Conservation (phyloP, 371 early-diverging fungal genomes). For the Lichtheimia hyalospora region DNA sequence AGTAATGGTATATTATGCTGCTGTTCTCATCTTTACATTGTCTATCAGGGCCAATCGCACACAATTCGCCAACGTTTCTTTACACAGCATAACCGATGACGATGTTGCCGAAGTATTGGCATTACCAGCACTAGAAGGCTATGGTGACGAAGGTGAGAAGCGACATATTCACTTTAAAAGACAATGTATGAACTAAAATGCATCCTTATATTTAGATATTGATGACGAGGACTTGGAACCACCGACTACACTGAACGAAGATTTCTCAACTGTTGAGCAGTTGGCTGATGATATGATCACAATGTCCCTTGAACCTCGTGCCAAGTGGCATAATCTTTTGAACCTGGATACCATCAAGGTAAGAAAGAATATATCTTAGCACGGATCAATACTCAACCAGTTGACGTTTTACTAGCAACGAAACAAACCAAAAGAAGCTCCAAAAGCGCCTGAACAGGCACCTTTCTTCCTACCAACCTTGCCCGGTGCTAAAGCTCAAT, state of each 20-base stretch:
- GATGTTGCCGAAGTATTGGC: conserved; percentile 46
- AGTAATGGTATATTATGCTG: neutral
- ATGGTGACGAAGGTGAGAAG: conserved; percentile 21
- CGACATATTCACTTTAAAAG: neutral
- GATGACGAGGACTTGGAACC: conserved; percentile 27
- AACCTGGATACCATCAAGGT: conserved; percentile 89
- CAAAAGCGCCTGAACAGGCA: conserved; percentile 85
- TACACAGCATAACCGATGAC: conserved; percentile 65
- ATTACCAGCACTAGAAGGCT: conserved; percentile 55
- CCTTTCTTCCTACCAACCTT: conserved; percentile 92
- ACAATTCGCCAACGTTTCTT: conserved; percentile 67
- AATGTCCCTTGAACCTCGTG: conserved; percentile 75
- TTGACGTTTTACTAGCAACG: conserved; percentile 56
- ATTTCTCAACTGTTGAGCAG: conserved; percentile 57
- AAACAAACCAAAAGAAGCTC: conserved; percentile 87
- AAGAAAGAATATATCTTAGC: neutral
- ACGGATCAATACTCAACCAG: neutral
- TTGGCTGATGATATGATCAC: conserved; percentile 82
- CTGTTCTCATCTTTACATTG: neutral
- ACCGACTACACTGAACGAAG: conserved; percentile 9
- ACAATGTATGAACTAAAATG: neutral
- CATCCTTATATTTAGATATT: conserved; percentile 5
- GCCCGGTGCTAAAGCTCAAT: conserved; percentile 70
- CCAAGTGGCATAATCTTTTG: conserved; percentile 90
- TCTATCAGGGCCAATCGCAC: conserved; percentile 66